These are phyloP conservation scores for Calocybe gangraenosa DNA, from an alignment of 768 basidiomycete species.

Conservation along the genomic window DNA sequence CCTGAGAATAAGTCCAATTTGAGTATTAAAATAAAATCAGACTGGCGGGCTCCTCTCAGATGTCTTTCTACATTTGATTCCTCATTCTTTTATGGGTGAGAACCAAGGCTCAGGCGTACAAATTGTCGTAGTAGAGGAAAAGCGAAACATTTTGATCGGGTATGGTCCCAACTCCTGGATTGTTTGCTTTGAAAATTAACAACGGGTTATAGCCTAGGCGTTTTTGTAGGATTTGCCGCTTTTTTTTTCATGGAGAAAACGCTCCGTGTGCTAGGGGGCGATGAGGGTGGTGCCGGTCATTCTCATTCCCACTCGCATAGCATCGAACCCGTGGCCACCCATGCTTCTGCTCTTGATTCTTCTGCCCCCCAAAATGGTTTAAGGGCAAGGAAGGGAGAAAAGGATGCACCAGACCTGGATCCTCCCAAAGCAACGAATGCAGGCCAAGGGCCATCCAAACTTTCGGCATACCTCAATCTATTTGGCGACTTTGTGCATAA, in stretches of 20 bases:
- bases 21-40: constrained; percentile 32
- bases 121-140: constrained; percentile 84
- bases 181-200: neutral
- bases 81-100: constrained; percentile 91
- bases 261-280: constrained; percentile 71
- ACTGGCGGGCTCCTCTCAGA: constrained; percentile 92
- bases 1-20: constrained; percentile 8
- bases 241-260: constrained; percentile 96
- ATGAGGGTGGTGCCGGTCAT: constrained; percentile 48
- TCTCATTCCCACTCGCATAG: constrained; percentile 61
- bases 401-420: constrained; percentile 19
- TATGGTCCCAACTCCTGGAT: constrained; percentile 32
- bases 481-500: constrained; percentile 95
- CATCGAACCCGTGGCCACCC: constrained; percentile 28
- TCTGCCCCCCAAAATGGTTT: constrained; percentile 42
- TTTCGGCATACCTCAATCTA: constrained; percentile 89
- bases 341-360: constrained; percentile 44
- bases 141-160: constrained; percentile 89
- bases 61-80: constrained; percentile 88
- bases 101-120: constrained; percentile 68
- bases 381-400: constrained; percentile 39
- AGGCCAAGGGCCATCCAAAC: constrained; percentile 61
- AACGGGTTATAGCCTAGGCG: constrained; percentile 50
- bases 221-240: constrained; percentile 82
- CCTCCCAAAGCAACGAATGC: constrained; percentile 21